Conservation (phyloP, 805 yeast species). For the Ogataea paradorogensis region DNA sequence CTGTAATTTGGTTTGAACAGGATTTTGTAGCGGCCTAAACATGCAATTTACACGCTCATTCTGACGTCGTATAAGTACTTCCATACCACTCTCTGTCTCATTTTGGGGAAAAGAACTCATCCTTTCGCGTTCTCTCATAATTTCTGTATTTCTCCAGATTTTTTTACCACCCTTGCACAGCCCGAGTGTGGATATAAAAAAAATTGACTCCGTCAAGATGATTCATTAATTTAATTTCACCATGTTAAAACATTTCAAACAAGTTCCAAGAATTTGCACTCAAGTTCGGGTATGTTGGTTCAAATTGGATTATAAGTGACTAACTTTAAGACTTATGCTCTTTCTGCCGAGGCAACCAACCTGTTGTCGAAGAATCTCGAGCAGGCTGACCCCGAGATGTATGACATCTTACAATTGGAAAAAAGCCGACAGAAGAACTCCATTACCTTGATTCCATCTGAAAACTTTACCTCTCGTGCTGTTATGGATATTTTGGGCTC, state of each 20-base stretch:
- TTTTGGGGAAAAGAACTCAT: neutral
- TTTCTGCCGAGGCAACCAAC: slow-evolving; percentile 46
- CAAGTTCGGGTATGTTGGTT: slow-evolving; percentile 6
- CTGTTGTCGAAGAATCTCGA: slow-evolving; percentile 61
- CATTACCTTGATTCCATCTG: slow-evolving; percentile 90
- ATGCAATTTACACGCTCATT: slow-evolving; percentile 16
- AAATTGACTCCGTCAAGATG: slow-evolving; percentile 6
- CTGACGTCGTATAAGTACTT: slow-evolving; percentile 5
- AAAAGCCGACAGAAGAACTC: slow-evolving; percentile 86
- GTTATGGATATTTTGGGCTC: slow-evolving; percentile 94
- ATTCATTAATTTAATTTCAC: slow-evolving; percentile 1
- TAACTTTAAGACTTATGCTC: slow-evolving; percentile 13
- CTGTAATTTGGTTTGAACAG: slow-evolving; percentile 1
- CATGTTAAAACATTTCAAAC: slow-evolving; percentile 10
- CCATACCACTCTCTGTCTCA: neutral
- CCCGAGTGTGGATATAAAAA: slow-evolving; percentile 4
- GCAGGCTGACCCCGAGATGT: slow-evolving; percentile 83
- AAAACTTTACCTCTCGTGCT: slow-evolving; percentile 91
- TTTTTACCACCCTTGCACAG: slow-evolving; percentile 4
- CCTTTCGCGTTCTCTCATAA: neutral
- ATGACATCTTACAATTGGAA: slow-evolving; percentile 71
- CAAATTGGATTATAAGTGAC: neutral
- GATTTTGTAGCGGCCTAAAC: slow-evolving; percentile 23
- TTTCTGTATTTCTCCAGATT: slow-evolving; percentile 5
- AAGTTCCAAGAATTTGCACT: slow-evolving; percentile 8